These are phyloP conservation scores for Brasenia schreberi DNA, from an alignment of 164 flowering plant genomes.

Conservation along the genomic window DNA sequence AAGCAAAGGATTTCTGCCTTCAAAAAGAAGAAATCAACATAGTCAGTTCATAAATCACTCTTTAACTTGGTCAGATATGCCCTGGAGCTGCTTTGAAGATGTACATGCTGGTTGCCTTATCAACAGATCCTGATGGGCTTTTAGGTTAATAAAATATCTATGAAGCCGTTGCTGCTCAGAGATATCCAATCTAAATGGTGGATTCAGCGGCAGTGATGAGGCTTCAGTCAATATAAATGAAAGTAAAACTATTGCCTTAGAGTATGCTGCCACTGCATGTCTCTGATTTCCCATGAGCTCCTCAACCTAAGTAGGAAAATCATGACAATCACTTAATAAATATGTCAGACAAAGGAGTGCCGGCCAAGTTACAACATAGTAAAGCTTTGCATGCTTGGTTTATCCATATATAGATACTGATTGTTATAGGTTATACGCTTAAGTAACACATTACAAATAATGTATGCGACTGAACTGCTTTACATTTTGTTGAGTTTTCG, in stretches of 20 bases:
- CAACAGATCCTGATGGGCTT: constrained; percentile 4
- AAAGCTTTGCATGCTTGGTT: too few species aligned
- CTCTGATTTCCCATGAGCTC: constrained; percentile 26
- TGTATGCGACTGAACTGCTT: too few species aligned
- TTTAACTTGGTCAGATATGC: background rate
- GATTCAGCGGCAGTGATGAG: constrained; percentile 25
- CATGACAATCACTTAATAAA: background rate
- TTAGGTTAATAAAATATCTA: constrained; percentile 21
- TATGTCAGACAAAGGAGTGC: background rate
- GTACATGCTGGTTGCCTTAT: background rate
- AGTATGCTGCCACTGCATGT: constrained; percentile 25
- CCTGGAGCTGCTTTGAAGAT: background rate
- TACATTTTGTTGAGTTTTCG: too few species aligned
- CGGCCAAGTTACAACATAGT: too few species aligned
- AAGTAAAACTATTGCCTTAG: constrained; percentile 34
- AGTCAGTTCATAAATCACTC: background rate
- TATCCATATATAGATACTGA: too few species aligned
- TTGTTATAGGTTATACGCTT: too few species aligned
- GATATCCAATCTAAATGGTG: constrained; percentile 27
- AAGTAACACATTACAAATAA: background rate
- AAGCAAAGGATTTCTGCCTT: background rate
- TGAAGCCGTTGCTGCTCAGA: constrained; percentile 24
- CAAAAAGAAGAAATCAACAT: background rate
- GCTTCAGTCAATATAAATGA: constrained; percentile 40
- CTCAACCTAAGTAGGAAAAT: constrained; percentile 27